phyloP scores from a whole-genome alignment of 2,329 filamentous ascomycete species.

The Alternaria postmessia region DNA sequence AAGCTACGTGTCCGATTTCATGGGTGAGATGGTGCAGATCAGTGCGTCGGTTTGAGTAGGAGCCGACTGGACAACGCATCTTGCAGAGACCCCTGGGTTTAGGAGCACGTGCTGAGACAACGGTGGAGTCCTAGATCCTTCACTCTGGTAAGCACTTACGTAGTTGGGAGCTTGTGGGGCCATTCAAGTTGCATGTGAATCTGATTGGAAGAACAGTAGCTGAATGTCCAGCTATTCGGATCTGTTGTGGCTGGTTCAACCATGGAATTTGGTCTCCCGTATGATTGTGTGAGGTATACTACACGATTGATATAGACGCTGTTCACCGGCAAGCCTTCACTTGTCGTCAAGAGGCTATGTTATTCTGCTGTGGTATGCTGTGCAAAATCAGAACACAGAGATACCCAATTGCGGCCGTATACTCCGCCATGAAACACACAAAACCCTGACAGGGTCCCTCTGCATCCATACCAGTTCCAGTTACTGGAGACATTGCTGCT shows the following conservation, averaged over 20 bases:
- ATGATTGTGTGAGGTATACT: conserved; percentile 5
- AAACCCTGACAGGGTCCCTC: background rate
- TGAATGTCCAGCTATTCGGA: background rate
- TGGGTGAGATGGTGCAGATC: conserved; percentile 34
- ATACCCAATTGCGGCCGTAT: background rate
- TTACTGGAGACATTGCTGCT: conserved; percentile 18
- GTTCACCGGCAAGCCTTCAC: background rate
- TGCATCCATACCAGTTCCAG: conserved; percentile 5
- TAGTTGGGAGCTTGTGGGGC: background rate
- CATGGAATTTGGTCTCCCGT: conserved; percentile 1
- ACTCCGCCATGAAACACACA: background rate
- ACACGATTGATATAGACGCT: background rate
- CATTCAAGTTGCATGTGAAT: conserved; percentile 6
- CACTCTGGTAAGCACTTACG: background rate
- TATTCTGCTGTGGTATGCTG: conserved; percentile 8
- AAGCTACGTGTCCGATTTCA: conserved; percentile 41
- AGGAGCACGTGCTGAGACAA: conserved; percentile 12
- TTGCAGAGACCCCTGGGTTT: conserved; percentile 32
- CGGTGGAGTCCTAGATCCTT: conserved; percentile 1
- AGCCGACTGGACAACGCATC: conserved; percentile 47
- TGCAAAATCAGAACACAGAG: background rate
- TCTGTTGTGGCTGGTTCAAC: conserved; percentile 7
- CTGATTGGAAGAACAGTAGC: background rate
- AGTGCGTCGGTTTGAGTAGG: conserved; percentile 35
- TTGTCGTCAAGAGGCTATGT: conserved; percentile 1